Conservation (phyloP, 495 filamentous ascomycete species). For the Penicillium goetzii region DNA sequence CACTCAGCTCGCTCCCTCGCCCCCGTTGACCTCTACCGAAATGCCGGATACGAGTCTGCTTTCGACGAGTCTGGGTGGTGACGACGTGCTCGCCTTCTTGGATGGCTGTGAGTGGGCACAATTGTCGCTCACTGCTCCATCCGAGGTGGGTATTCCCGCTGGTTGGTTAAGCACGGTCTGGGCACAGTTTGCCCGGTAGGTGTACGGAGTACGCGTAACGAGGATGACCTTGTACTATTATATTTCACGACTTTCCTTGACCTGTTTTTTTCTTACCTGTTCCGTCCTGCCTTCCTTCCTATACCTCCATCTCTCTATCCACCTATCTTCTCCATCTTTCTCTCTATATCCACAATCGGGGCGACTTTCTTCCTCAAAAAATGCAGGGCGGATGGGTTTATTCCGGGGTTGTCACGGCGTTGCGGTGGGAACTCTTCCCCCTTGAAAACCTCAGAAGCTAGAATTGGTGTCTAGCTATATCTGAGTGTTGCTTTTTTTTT, state of each 20-base stretch:
- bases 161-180: constrained; percentile 51
- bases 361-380: constrained; percentile 3
- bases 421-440: neutral
- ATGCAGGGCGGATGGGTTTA: neutral
- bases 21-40: constrained; percentile 42
- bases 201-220: neutral
- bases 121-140: constrained; percentile 33
- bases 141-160: constrained; percentile 41
- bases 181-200: constrained; percentile 39
- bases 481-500: neutral
- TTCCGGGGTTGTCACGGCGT: neutral
- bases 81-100: constrained; percentile 52
- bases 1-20: constrained; percentile 41
- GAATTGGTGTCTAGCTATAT: neutral
- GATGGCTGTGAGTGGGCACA: constrained; percentile 51
- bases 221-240: constrained; percentile 26
- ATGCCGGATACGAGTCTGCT: constrained; percentile 34
- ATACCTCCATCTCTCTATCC: neutral
- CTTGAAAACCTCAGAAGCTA: neutral
- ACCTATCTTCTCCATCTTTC: neutral
- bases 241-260: constrained; percentile 26
- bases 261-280: neutral
- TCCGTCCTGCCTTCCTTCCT: neutral
- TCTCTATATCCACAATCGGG: neutral
- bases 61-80: constrained; percentile 48